phyloP scores from a whole-genome alignment of 805 yeast genomes.

The Candida andamanensis region DNA sequence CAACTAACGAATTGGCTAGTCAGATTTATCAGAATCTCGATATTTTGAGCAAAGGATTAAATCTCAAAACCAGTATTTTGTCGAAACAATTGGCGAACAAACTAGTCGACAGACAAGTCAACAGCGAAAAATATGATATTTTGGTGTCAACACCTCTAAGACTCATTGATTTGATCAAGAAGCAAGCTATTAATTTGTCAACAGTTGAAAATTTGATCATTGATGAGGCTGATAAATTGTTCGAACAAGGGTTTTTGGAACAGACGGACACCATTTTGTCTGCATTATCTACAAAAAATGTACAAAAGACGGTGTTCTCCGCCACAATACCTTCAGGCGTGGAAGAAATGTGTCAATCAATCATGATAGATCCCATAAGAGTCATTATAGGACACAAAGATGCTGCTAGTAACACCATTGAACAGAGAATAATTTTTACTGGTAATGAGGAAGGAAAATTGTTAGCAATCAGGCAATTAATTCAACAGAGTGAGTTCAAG shows the following conservation, averaged over 20 bases:
- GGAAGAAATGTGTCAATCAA: slow-evolving; percentile 78
- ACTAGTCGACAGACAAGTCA: slow-evolving; percentile 54
- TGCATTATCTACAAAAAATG: slow-evolving; percentile 44
- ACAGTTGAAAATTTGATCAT: slow-evolving; percentile 72
- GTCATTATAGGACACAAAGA: slow-evolving; percentile 90
- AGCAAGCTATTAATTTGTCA: slow-evolving; percentile 54
- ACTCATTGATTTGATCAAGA: slow-evolving; percentile 70
- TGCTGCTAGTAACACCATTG: slow-evolving; percentile 80
- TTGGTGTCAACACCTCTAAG: slow-evolving; percentile 86
- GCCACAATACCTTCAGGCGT: slow-evolving; percentile 95
- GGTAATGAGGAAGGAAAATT: slow-evolving; percentile 96
- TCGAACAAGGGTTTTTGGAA: slow-evolving; percentile 79
- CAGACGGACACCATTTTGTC: slow-evolving; percentile 85
- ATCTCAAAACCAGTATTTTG: slow-evolving; percentile 57
- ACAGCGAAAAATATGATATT: slow-evolving; percentile 66
- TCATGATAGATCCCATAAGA: slow-evolving; percentile 83
- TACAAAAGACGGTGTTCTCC: slow-evolving; percentile 78
- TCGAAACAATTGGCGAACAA: slow-evolving; percentile 70
- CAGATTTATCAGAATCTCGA: slow-evolving; percentile 74
- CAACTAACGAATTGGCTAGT: slow-evolving; percentile 88
- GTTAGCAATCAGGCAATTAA: slow-evolving; percentile 83
- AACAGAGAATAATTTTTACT: slow-evolving; percentile 77
- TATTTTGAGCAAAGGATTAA: slow-evolving; percentile 51
- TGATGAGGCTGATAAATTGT: slow-evolving; percentile 94
- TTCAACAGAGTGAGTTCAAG: slow-evolving; percentile 74